Evolutionary conservation across 495 filamentous ascomycete genomes (phyloP).

Genomic region (Tricharina praecox): DNA sequence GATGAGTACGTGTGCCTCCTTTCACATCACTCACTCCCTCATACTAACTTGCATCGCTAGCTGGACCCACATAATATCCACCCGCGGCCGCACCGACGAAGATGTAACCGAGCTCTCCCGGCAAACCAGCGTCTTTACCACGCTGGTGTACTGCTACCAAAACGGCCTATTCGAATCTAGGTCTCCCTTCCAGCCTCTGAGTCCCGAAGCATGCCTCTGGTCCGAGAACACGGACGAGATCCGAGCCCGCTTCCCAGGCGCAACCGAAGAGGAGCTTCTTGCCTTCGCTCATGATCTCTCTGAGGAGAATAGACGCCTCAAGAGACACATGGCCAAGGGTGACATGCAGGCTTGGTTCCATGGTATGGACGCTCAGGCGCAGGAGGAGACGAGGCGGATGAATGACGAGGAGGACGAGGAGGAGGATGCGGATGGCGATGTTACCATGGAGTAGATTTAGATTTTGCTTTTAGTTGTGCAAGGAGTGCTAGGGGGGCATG

Average conservation of each 20-base stretch:
- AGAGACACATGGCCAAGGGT: slow-evolving; percentile 11
- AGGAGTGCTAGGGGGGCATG: too few species aligned
- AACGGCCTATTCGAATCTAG: slow-evolving; percentile 17
- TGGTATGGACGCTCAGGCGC: slow-evolving; percentile 4
- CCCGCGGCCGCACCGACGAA: slow-evolving; percentile 22
- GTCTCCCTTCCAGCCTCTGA: slow-evolving; percentile 17
- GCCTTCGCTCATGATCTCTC: slow-evolving; percentile 15
- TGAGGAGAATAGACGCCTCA: slow-evolving; percentile 17
- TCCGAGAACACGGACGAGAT: slow-evolving; percentile 17
- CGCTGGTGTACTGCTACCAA: slow-evolving; percentile 21
- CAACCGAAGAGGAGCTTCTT: slow-evolving; percentile 18
- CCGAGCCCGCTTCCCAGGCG: slow-evolving; percentile 14
- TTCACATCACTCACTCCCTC: too few species aligned
- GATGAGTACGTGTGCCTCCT: slow-evolving; percentile 59
- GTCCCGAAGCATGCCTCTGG: slow-evolving; percentile 15
- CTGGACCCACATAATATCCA: slow-evolving; percentile 25
- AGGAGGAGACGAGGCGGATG: neutral
- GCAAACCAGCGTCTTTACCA: slow-evolving; percentile 25
- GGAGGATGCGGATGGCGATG: neutral
- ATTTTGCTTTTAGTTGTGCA: too few species aligned
- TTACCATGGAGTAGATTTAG: neutral
- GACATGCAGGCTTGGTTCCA: slow-evolving; percentile 15
- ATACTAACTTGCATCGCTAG: slow-evolving; percentile 10
- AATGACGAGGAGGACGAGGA: neutral
- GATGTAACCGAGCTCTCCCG: slow-evolving; percentile 19